Evolutionary conservation across 2,329 filamentous ascomycete species (phyloP).

Genomic region (Pseudopithomyces chartarum): DNA sequence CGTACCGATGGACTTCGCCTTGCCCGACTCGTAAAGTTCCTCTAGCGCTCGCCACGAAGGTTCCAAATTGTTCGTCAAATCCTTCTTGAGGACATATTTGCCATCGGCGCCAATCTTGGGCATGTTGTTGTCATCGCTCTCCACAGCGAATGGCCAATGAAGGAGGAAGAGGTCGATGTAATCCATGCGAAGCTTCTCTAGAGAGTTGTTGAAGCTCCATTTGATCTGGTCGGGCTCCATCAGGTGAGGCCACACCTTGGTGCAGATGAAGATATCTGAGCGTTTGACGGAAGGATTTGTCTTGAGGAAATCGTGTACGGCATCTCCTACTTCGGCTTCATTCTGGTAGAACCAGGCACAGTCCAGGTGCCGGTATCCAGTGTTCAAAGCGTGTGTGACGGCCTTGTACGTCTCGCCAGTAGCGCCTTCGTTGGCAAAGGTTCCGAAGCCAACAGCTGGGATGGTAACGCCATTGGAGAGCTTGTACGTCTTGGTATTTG

Average conservation of each 20-base stretch:
- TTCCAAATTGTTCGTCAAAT: conserved; percentile 69
- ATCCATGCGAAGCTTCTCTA: conserved; percentile 63
- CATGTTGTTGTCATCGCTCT: conserved; percentile 57
- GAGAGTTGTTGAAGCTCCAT: conserved; percentile 63
- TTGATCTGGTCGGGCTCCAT: conserved; percentile 65
- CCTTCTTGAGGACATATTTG: conserved; percentile 67
- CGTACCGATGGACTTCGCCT: conserved; percentile 70
- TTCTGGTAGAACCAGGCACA: conserved; percentile 75
- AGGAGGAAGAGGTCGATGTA: conserved; percentile 76
- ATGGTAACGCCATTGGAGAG: conserved; percentile 66
- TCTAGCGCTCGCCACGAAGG: conserved; percentile 73
- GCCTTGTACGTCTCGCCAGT: conserved; percentile 59
- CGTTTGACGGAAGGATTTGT: conserved; percentile 60
- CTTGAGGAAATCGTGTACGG: conserved; percentile 63
- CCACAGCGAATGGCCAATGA: conserved; percentile 61
- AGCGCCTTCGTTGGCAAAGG: conserved; percentile 73
- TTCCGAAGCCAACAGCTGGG: conserved; percentile 73
- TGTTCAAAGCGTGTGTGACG: conserved; percentile 62
- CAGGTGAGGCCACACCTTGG: conserved; percentile 67
- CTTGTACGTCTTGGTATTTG: conserved; percentile 53
- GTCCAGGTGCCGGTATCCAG: conserved; percentile 69
- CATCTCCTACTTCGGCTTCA: conserved; percentile 71
- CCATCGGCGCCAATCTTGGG: conserved; percentile 61
- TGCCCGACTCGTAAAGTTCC: conserved; percentile 64
- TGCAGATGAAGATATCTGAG: conserved; percentile 71